Conservation (phyloP, 352 stramenopile genomes). For the Globisporangium viniferum region DNA sequence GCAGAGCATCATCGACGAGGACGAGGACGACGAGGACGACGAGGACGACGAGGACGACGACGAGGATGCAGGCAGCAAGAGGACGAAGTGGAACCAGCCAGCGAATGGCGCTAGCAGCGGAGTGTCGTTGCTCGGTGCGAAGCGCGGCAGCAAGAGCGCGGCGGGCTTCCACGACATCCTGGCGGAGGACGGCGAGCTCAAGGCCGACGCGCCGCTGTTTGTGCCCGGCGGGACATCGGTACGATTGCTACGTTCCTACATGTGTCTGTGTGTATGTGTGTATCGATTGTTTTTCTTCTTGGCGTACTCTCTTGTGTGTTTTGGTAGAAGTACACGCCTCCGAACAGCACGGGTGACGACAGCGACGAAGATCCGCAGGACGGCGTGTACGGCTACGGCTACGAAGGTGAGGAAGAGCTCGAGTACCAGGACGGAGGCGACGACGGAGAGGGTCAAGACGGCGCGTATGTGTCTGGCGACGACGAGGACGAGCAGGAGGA, state of each 20-base stretch:
- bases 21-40: conserved; percentile 25
- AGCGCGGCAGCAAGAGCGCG: conserved; percentile 3
- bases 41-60: conserved; percentile 26
- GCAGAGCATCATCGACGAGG: conserved; percentile 23
- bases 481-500: conserved; percentile 15
- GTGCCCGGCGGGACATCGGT: conserved; percentile 34
- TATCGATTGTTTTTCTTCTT: not conserved
- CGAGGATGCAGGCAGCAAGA: conserved; percentile 1
- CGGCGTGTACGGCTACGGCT: conserved; percentile 5
- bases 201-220: conserved; percentile 70
- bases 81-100: not conserved
- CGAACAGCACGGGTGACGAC: conserved; percentile 15
- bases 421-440: not conserved
- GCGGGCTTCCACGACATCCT: conserved; percentile 31
- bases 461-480: not conserved
- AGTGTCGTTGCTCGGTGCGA: not conserved
- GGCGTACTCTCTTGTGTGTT: not conserved
- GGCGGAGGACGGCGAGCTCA: conserved; percentile 54
- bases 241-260: not conserved
- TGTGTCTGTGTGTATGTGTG: not conserved
- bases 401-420: conserved; percentile 1
- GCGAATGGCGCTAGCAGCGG: not conserved
- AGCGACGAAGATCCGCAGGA: conserved; percentile 9
- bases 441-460: not conserved
- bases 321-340: conserved; percentile 14